These are phyloP conservation scores for Capillidium heterosporum DNA, from an alignment of 371 early-diverging fungal genomes.

Conservation along the genomic window DNA sequence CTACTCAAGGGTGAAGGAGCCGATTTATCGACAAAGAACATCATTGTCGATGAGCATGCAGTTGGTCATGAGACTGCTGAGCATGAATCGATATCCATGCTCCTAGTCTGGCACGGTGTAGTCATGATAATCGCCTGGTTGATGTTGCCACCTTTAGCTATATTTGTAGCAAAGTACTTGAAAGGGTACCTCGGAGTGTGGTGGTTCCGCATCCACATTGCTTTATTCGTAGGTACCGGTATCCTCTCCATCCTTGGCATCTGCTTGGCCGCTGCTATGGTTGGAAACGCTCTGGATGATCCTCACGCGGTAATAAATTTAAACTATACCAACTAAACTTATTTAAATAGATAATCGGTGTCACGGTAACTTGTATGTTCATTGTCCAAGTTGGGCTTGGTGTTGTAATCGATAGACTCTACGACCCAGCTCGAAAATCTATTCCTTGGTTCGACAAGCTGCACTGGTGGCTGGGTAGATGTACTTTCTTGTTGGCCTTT, in stretches of 20 bases:
- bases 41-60: no score
- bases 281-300: background rate
- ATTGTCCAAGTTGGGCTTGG: background rate
- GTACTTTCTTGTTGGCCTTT: background rate
- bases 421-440: background rate
- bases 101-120: background rate
- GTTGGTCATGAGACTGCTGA: no score
- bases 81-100: background rate
- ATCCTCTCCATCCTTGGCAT: background rate
- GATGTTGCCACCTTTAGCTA: background rate
- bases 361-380: background rate
- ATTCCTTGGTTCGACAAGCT: background rate
- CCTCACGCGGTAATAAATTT: background rate
- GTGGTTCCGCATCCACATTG: background rate
- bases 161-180: background rate
- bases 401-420: background rate
- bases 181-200: background rate
- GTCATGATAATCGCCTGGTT: constrained; percentile 5
- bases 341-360: background rate
- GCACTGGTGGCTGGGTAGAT: constrained; percentile 4
- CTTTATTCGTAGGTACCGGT: background rate
- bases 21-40: no score
- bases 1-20: no score
- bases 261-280: background rate
- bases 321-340: background rate